Conservation (phyloP, 768 basidiomycete genomes). For the Hericium alpestre region DNA sequence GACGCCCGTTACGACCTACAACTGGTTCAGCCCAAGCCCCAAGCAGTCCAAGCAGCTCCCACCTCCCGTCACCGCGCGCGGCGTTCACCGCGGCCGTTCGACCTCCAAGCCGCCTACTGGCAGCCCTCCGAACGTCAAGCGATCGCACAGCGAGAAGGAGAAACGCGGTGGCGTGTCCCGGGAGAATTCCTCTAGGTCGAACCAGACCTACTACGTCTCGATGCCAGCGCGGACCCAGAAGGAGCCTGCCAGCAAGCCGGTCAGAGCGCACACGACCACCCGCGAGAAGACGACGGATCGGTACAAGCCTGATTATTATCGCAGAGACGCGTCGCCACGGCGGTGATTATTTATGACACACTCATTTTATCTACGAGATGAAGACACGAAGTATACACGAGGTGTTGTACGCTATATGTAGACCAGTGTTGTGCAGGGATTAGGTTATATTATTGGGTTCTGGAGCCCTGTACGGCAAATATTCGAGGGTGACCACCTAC, state of each 20-base stretch:
- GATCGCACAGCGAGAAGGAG: slow-evolving; percentile 9
- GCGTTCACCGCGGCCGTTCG: slow-evolving; percentile 9
- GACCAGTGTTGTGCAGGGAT: no score
- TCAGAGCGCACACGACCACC: background rate
- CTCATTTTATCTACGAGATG: background rate
- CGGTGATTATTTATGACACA: slow-evolving; percentile 15
- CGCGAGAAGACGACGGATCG: slow-evolving; percentile 13
- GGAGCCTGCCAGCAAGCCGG: no score
- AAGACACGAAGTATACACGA: background rate
- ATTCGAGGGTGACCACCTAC: no score
- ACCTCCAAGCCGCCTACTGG: slow-evolving; percentile 1
- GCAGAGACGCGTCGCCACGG: slow-evolving; percentile 22
- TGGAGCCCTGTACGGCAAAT: no score
- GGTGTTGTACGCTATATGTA: background rate
- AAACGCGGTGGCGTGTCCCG: background rate
- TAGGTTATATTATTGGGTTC: no score
- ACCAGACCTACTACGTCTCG: slow-evolving; percentile 10
- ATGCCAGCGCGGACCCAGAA: background rate
- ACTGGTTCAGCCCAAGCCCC: slow-evolving; percentile 46
- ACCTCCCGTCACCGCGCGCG: slow-evolving; percentile 27
- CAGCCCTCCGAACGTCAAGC: slow-evolving; percentile 1
- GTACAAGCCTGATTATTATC: slow-evolving; percentile 19
- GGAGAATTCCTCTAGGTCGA: background rate
- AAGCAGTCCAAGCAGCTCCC: slow-evolving; percentile 29
- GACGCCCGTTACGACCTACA: slow-evolving; percentile 56